Evolutionary conservation across 2,329 filamentous ascomycete species (phyloP).

Genomic region (Claviceps monticola): DNA sequence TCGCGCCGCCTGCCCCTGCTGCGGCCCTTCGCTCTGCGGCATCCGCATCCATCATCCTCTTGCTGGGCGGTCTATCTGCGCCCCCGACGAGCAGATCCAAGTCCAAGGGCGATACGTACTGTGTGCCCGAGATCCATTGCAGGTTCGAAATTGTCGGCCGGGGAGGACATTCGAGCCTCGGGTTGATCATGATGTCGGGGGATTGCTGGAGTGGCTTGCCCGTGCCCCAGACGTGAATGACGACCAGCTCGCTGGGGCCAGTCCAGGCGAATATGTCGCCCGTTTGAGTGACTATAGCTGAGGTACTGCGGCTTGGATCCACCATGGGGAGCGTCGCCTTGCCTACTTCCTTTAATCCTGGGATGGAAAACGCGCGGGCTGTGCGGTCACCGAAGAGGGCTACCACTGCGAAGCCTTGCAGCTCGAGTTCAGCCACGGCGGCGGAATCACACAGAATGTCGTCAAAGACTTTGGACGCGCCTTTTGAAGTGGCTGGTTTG

Average conservation of each 20-base stretch:
- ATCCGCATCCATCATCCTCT: slow-evolving; percentile 72
- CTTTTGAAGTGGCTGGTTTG: slow-evolving; percentile 70
- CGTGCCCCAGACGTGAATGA: slow-evolving; percentile 75
- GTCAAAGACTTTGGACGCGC: slow-evolving; percentile 85
- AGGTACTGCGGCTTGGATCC: slow-evolving; percentile 57
- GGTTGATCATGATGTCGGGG: slow-evolving; percentile 68
- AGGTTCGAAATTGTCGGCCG: slow-evolving; percentile 89
- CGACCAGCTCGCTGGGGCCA: slow-evolving; percentile 70
- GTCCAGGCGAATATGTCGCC: slow-evolving; percentile 82
- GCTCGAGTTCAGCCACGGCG: slow-evolving; percentile 57
- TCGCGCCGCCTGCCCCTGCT: slow-evolving; percentile 16
- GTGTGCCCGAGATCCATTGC: slow-evolving; percentile 93
- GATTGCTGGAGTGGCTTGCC: slow-evolving; percentile 48
- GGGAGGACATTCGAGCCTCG: slow-evolving; percentile 56
- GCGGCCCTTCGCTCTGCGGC: slow-evolving; percentile 57
- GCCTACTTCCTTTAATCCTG: slow-evolving; percentile 72
- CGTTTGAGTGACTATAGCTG: slow-evolving; percentile 57
- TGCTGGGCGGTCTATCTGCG: slow-evolving; percentile 73
- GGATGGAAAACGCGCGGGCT: slow-evolving; percentile 73
- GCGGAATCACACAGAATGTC: slow-evolving; percentile 71
- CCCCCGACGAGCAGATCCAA: slow-evolving; percentile 86
- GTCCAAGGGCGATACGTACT: slow-evolving; percentile 75
- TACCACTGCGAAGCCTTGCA: slow-evolving; percentile 65
- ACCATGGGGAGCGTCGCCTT: slow-evolving; percentile 52
- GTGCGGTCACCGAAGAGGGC: slow-evolving; percentile 74